Evolutionary conservation across 768 basidiomycete species (phyloP).

Genomic region (Boletus vinaceobasis): DNA sequence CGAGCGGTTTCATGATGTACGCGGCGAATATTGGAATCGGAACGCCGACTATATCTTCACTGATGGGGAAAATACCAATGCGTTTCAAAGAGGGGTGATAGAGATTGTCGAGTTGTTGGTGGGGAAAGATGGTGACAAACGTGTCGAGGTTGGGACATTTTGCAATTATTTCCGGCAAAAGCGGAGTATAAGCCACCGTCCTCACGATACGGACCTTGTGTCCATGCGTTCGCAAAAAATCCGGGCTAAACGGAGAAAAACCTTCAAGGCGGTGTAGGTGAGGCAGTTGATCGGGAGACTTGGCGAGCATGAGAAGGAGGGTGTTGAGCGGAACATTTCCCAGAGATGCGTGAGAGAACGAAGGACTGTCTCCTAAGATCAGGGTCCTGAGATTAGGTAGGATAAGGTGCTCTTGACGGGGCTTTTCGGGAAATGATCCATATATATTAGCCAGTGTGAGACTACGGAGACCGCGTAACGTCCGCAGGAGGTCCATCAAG

Average conservation of each 20-base stretch:
- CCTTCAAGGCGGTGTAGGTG: constrained; percentile 41
- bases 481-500: constrained; percentile 35
- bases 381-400: constrained; percentile 41
- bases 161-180: constrained; percentile 36
- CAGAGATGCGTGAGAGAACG: constrained; percentile 32
- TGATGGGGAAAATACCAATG: constrained; percentile 44
- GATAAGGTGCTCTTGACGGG: constrained; percentile 22
- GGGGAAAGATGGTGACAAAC: constrained; percentile 38
- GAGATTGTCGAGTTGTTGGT: constrained; percentile 32
- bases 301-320: constrained; percentile 37
- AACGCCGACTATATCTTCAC: constrained; percentile 36
- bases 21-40: constrained; percentile 36
- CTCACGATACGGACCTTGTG: constrained; percentile 40
- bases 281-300: constrained; percentile 36
- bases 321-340: constrained; percentile 39
- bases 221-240: constrained; percentile 42
- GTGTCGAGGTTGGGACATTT: constrained; percentile 41
- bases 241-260: constrained; percentile 38
- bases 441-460: constrained; percentile 42
- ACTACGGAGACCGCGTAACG: constrained; percentile 34
- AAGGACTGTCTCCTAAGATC: constrained; percentile 36
- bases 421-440: constrained; percentile 26
- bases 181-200: constrained; percentile 33
- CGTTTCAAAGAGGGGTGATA: constrained; percentile 38
- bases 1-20: constrained; percentile 42